A percentile compares a stretch with the other conserved stretches of the same genome.
Evolutionary conservation across 2,329 filamentous ascomycete species (phyloP).

Genomic region (Xylaria sp.): DNA sequence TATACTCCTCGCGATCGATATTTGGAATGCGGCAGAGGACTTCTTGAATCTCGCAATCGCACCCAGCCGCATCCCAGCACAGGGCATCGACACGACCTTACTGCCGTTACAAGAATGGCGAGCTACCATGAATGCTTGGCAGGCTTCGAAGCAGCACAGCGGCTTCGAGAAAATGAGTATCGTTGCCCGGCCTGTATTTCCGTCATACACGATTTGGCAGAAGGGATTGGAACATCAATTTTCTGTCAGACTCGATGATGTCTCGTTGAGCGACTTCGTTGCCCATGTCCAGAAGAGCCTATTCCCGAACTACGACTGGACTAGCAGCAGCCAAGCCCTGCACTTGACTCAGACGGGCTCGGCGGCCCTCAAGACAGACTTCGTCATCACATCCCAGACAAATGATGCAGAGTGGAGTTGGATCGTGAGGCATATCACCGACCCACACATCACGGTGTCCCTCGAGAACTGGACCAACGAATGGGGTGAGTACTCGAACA

Average conservation of each 20-base stretch:
- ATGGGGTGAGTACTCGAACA: conserved; percentile 31
- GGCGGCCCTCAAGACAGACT: conserved; percentile 5
- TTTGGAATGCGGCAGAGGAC: conserved; percentile 23
- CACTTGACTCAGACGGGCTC: conserved; percentile 17
- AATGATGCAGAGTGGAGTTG: conserved; percentile 31
- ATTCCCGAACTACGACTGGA: conserved; percentile 9
- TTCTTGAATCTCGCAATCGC: conserved; percentile 11
- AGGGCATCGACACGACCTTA: neutral
- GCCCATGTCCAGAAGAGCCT: conserved; percentile 1
- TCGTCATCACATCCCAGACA: conserved; percentile 29
- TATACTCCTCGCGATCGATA: conserved; percentile 17
- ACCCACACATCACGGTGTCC: conserved; percentile 22
- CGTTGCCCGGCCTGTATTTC: conserved; percentile 26
- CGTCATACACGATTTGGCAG: conserved; percentile 15
- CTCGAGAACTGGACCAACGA: conserved; percentile 14
- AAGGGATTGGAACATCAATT: neutral
- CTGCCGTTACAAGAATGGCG: conserved; percentile 14
- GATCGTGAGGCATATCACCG: conserved; percentile 32
- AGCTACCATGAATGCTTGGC: neutral
- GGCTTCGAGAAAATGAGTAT: conserved; percentile 6
- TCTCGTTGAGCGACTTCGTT: conserved; percentile 7
- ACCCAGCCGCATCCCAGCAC: conserved; percentile 9
- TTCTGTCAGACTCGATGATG: conserved; percentile 2
- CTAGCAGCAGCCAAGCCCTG: conserved; percentile 13
- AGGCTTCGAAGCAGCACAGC: neutral